Conservation (phyloP, 257 asterid species). For the Fraxinus anomala region DNA sequence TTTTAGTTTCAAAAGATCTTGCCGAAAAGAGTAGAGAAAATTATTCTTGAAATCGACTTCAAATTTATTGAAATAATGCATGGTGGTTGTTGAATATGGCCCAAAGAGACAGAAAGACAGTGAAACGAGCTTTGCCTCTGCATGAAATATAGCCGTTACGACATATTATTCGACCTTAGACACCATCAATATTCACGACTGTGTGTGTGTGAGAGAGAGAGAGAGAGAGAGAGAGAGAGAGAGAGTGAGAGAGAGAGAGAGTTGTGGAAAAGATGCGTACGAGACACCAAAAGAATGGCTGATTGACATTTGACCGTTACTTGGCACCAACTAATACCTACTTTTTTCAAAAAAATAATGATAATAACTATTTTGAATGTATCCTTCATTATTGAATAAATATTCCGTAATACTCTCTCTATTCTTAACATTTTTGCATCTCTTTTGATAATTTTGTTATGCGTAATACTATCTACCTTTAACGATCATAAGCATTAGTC, state of each 20-base stretch:
- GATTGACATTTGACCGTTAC: constrained; percentile 13
- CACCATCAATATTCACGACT: not conserved
- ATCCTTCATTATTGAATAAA: too few species aligned
- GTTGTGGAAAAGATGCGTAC: constrained; percentile 20
- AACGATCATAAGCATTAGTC: too few species aligned
- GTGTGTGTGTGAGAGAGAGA: not conserved
- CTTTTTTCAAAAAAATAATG: not conserved
- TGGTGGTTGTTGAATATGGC: too few species aligned
- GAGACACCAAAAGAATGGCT: constrained; percentile 27
- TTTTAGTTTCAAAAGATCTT: not conserved
- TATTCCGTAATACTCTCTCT: too few species aligned
- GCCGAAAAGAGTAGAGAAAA: not conserved
- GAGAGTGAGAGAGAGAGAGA: constrained; percentile 10
- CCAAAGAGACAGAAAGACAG: not conserved
- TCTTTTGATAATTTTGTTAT: too few species aligned
- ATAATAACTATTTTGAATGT: not conserved
- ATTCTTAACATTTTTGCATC: too few species aligned
- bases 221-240: constrained; percentile 10
- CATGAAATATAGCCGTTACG: constrained; percentile 50
- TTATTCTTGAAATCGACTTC: not conserved
- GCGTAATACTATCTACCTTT: too few species aligned
- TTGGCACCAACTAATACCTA: constrained; percentile 3
- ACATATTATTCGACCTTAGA: not conserved
- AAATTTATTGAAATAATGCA: not conserved
- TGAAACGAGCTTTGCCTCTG: not conserved